Conservation (phyloP, 2,329 filamentous ascomycete species). For the Aciculosporium take region DNA sequence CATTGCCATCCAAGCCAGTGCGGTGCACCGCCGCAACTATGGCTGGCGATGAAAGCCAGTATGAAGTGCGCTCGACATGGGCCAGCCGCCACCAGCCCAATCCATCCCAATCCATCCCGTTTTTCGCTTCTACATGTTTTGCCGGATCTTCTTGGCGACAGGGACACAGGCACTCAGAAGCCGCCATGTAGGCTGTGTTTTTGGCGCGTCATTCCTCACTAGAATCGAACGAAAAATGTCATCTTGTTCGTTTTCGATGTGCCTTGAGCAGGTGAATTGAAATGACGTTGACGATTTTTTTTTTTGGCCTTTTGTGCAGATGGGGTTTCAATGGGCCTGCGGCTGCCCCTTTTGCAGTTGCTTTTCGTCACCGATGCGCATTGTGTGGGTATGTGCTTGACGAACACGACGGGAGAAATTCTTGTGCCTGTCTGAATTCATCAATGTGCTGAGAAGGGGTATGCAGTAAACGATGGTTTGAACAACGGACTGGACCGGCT, state of each 20-base stretch:
- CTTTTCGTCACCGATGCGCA: slow-evolving; percentile 2
- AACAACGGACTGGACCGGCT: too few species aligned
- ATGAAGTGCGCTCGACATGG: not conserved
- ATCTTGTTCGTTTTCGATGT: not conserved
- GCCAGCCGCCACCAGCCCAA: too few species aligned
- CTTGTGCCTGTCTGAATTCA: not conserved
- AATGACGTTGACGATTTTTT: not conserved
- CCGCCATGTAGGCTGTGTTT: too few species aligned
- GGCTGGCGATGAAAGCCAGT: too few species aligned
- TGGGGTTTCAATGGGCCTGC: not conserved
- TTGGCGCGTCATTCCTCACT: too few species aligned
- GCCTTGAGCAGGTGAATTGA: not conserved
- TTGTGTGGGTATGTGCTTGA: not conserved
- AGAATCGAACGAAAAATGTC: not conserved
- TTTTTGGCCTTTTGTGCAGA: too few species aligned
- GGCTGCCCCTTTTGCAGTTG: not conserved
- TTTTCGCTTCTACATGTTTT: not conserved
- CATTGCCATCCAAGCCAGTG: too few species aligned
- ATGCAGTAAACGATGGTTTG: too few species aligned
- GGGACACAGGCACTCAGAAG: not conserved
- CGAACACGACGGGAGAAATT: not conserved
- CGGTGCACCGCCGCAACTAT: too few species aligned
- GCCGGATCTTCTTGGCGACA: not conserved
- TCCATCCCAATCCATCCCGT: not conserved
- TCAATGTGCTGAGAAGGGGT: not conserved